Evolutionary conservation across 768 basidiomycete species (phyloP).

Genomic region (Sutorius australiensis): DNA sequence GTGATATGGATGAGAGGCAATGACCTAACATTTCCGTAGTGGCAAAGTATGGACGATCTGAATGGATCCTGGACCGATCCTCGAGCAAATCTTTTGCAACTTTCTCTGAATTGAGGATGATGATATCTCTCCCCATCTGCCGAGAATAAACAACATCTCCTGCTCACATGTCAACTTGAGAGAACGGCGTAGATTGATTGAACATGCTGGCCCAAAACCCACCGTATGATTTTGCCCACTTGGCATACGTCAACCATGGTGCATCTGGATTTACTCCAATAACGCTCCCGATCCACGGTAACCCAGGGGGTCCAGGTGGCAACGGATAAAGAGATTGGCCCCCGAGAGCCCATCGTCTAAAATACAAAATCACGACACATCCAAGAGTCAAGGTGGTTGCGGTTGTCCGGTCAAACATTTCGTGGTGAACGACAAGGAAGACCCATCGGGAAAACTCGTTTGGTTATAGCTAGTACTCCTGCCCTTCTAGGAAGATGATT

Average conservation of each 20-base stretch:
- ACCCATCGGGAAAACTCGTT: background rate
- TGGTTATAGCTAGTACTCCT: no score
- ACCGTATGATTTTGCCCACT: no score
- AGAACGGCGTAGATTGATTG: no score
- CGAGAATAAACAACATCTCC: constrained; percentile 6
- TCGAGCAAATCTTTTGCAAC: background rate
- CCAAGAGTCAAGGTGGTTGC: background rate
- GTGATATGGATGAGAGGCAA: background rate
- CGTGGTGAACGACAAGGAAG: background rate
- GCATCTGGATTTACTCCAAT: no score
- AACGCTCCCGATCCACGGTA: no score
- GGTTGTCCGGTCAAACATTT: background rate
- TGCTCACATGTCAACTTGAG: background rate
- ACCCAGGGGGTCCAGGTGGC: background rate
- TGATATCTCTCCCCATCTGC: constrained; percentile 1
- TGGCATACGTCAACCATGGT: no score
- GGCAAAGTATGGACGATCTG: background rate
- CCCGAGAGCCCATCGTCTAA: background rate
- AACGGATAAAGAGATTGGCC: background rate
- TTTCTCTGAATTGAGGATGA: constrained; percentile 6
- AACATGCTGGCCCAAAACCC: background rate
- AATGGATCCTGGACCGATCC: background rate
- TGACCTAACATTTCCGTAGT: background rate
- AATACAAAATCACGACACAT: background rate
- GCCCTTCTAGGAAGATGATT: no score